Base-by-base conservation (phyloP, 371 early-diverging fungal species). In the Umbelopsis sp. region DNA sequence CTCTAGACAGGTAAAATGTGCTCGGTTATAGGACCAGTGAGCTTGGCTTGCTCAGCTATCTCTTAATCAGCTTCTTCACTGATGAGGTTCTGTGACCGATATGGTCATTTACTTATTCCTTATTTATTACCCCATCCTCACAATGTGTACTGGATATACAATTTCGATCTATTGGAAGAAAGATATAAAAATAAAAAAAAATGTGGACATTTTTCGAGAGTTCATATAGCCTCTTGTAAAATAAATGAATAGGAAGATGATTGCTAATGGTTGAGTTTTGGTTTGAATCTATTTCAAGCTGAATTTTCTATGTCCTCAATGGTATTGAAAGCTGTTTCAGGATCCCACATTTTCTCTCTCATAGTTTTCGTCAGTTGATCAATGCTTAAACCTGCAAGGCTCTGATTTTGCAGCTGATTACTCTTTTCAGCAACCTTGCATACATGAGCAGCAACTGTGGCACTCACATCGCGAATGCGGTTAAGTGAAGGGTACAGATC, bases 381-480 rank as follows among this genome's bases (percentile, higher is more conserved):
- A 35, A 57, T 11, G 18, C 29, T 57, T 12, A 35, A 11, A 0
- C 57, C 57, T 57, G 29, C 35, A 11, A 57, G 18, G 35, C 35
- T 57, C 16, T 32, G 5, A 35, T 57, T 57, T 4, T 29, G 29
- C 0, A 57, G 57, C 14, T 5, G 18, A 29, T 57, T 57, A 69
- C 89, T 90, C 18, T 82, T 72, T 14, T 86, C 76, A 10, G 93
- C 86, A 75, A 89, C 84, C 35, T 81, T 70, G 65, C 87, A 81
- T n/a, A 95, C 89, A 35, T 91, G 92, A 1, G 88, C 87, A 18
- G 95, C 93, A 3, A 95, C 88, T 68, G 83, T 74, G 3, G 89
- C 88, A 18, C 90, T 89, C 7, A 92, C 90, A 62, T 91, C 86
- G 38, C 97, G 92, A 70, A 97, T 95, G 50, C 96, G 90, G 32